A percentile compares a stretch with the other conserved stretches of the same genome.
These are phyloP conservation scores for Cystoderma amianthinum DNA, from an alignment of 768 basidiomycete species.

Conservation along the genomic window DNA sequence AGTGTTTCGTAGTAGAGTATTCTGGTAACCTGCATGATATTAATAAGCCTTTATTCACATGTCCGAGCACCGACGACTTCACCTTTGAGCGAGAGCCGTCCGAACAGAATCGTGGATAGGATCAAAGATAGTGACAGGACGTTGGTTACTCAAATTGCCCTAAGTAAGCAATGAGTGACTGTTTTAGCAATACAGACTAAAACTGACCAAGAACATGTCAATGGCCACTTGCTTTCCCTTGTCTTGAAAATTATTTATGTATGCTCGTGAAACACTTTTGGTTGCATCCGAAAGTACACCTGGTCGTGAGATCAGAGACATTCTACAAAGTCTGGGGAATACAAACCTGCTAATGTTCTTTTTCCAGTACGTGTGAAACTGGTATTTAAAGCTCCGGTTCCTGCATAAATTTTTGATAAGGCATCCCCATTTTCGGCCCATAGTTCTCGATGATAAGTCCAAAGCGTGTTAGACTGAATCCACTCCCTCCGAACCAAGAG, in stretches of 20 bases:
- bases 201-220: conserved; percentile 87
- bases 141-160: conserved; percentile 90
- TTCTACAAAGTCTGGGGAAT: conserved; percentile 1
- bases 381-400: conserved; percentile 89
- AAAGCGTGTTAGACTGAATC: conserved; percentile 60
- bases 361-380: conserved; percentile 95
- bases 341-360: conserved; percentile 77
- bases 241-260: conserved; percentile 97
- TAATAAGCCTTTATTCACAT: too few species aligned
- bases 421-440: conserved; percentile 99
- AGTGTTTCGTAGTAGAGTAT: conserved; percentile 73
- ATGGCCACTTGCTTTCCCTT: conserved; percentile 91
- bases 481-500: conserved; percentile 72
- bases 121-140: conserved; percentile 86
- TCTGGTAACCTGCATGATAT: conserved; percentile 58
- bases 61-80: conserved; percentile 4
- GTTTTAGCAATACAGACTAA: not conserved
- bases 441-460: conserved; percentile 84
- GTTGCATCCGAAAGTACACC: conserved; percentile 94
- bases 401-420: conserved; percentile 90
- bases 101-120: conserved; percentile 88
- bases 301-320: conserved; percentile 13
- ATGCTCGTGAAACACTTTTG: conserved; percentile 92
- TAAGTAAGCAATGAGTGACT: conserved; percentile 20
- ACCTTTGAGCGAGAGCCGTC: conserved; percentile 65